A percentile compares a stretch with the other conserved stretches of the same genome.
These are phyloP conservation scores for Xylaria sp. DNA, from an alignment of 495 filamentous ascomycete genomes.

Conservation along the genomic window DNA sequence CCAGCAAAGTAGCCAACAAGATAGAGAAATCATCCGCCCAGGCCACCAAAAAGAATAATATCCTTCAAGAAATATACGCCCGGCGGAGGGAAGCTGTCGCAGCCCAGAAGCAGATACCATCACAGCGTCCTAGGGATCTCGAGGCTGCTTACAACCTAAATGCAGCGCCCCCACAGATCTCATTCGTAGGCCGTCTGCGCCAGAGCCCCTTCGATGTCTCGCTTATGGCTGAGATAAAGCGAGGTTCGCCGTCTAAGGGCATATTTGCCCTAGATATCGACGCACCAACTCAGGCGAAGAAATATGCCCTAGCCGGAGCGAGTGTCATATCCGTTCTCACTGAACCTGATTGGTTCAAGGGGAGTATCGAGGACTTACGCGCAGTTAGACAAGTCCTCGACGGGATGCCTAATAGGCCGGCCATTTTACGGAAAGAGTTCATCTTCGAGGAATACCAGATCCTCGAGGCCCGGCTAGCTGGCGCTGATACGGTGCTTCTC, in stretches of 20 bases:
- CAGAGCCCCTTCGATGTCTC: slow-evolving; percentile 82
- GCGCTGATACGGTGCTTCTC: slow-evolving; percentile 92
- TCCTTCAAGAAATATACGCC: slow-evolving; percentile 90
- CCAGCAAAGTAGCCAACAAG: slow-evolving; percentile 20
- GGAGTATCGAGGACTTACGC: slow-evolving; percentile 91
- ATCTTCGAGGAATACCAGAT: slow-evolving; percentile 99
- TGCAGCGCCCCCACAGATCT: slow-evolving; percentile 83
- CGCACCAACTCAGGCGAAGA: slow-evolving; percentile 87
- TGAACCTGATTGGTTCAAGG: slow-evolving; percentile 99
- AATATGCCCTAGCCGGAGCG: slow-evolving; percentile 91
- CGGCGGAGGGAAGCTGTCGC: slow-evolving; percentile 79
- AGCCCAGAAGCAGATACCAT: slow-evolving; percentile 85
- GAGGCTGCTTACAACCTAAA: slow-evolving; percentile 85
- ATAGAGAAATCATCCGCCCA: slow-evolving; percentile 23
- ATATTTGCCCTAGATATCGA: slow-evolving; percentile 87
- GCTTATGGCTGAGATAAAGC: slow-evolving; percentile 96
- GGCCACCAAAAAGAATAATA: slow-evolving; percentile 73
- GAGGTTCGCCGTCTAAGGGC: slow-evolving; percentile 95
- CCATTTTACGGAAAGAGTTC: slow-evolving; percentile 94
- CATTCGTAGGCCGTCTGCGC: slow-evolving; percentile 79
- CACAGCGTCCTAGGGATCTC: slow-evolving; percentile 82
- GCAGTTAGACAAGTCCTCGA: slow-evolving; percentile 86
- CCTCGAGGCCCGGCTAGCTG: slow-evolving; percentile 88
- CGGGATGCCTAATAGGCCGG: slow-evolving; percentile 89
- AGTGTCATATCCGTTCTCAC: slow-evolving; percentile 97